Evolutionary conservation across 768 basidiomycete genomes (phyloP), one percentile per base, ranked within the genome.

Genomic region (Termitomyces sp.): DNA sequence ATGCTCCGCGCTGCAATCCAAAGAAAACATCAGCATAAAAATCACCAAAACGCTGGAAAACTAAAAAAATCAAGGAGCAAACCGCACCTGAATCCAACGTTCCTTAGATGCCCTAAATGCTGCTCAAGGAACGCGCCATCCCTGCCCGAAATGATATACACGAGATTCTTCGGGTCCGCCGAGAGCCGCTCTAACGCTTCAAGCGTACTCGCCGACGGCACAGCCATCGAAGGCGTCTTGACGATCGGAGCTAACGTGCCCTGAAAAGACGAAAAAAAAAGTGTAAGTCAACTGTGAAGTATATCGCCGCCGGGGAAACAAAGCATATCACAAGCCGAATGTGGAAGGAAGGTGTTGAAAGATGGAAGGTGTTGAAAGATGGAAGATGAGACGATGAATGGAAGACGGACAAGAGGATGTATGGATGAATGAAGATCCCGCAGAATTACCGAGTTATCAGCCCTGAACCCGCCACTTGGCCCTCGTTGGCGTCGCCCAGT

Each of bases 161-260:
- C 94, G 43, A 97, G 62, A 71, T 99, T 99, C 65, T 78, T 78
- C 23, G 95, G 91, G 70, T 98, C 95, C 15, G 75, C 73, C 1
- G 87, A 74, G 37, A 99, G 81, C 56, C 76, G 75, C 53, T 80
- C 71, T 56, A 99, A 86, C 0, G 91, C 90, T 51, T 78, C 74
- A 43, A 95, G 80, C 3, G 95, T 87, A 19, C 79, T 76, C 6
- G 79, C 69, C 0, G 92, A 88, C 0, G 96, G 96, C 2, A 85
- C 72, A 3, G 96, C 96, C 76, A 89, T 88, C 50, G 87, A 84
- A 0, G 96, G 96, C 15, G 83, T 84, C 75, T 94, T 96, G 69
- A 99, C 96, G 71, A 99, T 98, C 2, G 96, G 96, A 1, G 96
- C 87, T 59, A 99, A 85, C 0, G 96, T 99, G 6, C 96, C 96